Percentiles rank a stretch among this genome's conserved stretches.
Conservation (phyloP, 805 yeast species). For the Cyberlindnera suaveolens region DNA sequence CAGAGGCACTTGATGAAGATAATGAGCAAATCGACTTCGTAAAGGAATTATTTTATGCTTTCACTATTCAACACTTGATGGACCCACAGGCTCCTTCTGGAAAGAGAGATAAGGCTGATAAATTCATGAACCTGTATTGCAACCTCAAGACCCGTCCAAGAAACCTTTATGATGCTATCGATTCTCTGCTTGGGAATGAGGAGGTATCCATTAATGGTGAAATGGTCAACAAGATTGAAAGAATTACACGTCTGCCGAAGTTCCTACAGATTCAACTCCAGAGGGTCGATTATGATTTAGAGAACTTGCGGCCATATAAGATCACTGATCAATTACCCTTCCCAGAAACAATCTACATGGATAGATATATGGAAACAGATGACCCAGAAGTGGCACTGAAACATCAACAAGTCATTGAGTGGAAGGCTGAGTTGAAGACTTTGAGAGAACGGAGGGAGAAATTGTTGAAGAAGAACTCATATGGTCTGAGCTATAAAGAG, state of each 20-base stretch:
- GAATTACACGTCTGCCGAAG: conserved; percentile 68
- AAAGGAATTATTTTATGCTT: conserved; percentile 79
- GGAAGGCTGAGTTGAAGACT: conserved; percentile 50
- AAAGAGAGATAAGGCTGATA: conserved; percentile 53
- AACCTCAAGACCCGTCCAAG: conserved; percentile 86
- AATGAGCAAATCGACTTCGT: conserved; percentile 80
- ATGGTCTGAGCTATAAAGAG: conserved; percentile 44
- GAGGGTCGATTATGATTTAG: conserved; percentile 85
- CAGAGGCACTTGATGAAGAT: conserved; percentile 57
- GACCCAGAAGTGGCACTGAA: conserved; percentile 45
- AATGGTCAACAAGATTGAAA: conserved; percentile 63
- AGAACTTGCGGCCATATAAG: conserved; percentile 67
- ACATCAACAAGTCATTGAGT: conserved; percentile 46
- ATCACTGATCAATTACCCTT: conserved; percentile 79
- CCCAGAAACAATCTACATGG: conserved; percentile 73
- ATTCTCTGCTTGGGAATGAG: conserved; percentile 67
- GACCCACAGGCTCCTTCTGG: conserved; percentile 35
- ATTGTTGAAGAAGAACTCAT: conserved; percentile 40
- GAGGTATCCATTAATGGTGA: conserved; percentile 67
- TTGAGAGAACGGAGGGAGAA: conserved; percentile 38
- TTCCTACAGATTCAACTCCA: conserved; percentile 90
- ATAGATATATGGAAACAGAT: conserved; percentile 73
- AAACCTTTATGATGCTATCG: conserved; percentile 86
- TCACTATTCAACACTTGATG: conserved; percentile 67
- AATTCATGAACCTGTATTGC: conserved; percentile 76